These are phyloP conservation scores for Anacardium occidentale DNA, from an alignment of 345 rosid genomes.

Conservation along the genomic window DNA sequence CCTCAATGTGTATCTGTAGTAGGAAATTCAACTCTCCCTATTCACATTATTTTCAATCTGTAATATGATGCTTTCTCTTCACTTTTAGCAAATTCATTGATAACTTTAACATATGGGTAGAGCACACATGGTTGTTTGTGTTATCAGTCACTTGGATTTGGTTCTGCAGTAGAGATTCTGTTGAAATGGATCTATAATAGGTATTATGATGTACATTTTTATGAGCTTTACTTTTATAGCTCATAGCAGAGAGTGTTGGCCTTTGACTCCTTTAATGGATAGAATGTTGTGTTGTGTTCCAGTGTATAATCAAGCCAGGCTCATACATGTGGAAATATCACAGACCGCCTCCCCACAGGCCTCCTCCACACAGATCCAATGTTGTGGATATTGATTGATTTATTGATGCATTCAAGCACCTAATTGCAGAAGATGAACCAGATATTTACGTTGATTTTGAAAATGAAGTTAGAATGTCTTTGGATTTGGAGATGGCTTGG, in stretches of 20 bases:
- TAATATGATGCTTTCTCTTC: not conserved
- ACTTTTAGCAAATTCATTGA: not conserved
- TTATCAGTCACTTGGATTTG: constrained; percentile 10
- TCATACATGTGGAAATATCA: constrained; percentile 74
- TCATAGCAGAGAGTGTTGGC: constrained; percentile 28
- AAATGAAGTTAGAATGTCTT: constrained; percentile 42
- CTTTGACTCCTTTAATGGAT: constrained; percentile 43
- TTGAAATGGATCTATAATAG: constrained; percentile 12
- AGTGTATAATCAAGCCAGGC: constrained; percentile 73
- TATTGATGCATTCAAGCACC: constrained; percentile 46
- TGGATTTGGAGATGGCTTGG: constrained; percentile 51
- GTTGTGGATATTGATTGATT: constrained; percentile 44
- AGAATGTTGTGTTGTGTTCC: constrained; percentile 60
- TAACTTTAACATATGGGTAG: not conserved
- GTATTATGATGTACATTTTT: constrained; percentile 1
- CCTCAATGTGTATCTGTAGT: not conserved
- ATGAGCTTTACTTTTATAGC: constrained; percentile 22
- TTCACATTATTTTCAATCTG: not conserved
- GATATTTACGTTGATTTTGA: constrained; percentile 42
- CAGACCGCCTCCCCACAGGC: constrained; percentile 66
- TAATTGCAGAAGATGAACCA: constrained; percentile 47
- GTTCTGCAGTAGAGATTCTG: constrained; percentile 12
- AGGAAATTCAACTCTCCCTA: not conserved
- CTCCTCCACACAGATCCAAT: constrained; percentile 39
- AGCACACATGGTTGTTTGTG: not conserved